Percentiles rank a stretch among this genome's conserved stretches.
Evolutionary conservation across 805 yeast species (phyloP).

Genomic region (Tetrapisispora phaffii): DNA sequence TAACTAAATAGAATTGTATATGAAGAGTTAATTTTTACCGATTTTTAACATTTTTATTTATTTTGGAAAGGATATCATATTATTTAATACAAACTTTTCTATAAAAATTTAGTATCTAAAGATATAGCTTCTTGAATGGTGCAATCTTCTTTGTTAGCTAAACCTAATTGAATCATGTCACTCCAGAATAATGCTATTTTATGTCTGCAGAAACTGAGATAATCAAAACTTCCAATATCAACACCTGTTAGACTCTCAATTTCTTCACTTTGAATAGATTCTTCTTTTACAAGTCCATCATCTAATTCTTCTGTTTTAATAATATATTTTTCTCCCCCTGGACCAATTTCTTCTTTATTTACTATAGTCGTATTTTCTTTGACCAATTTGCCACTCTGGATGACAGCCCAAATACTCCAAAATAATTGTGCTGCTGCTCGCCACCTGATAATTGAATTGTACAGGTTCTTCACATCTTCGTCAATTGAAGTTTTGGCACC

Average conservation of each 20-base stretch:
- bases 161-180: conserved; percentile 55
- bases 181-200: conserved; percentile 67
- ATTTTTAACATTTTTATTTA: not conserved
- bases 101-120: conserved; percentile 2
- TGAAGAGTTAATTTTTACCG: no score
- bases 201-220: conserved; percentile 62
- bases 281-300: conserved; percentile 17
- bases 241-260: conserved; percentile 24
- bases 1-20: no score
- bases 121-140: not conserved
- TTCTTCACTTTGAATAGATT: conserved; percentile 20
- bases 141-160: conserved; percentile 30
- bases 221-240: conserved; percentile 63
- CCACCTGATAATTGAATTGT: conserved; percentile 66
- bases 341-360: conserved; percentile 33
- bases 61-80: no score
- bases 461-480: conserved; percentile 40
- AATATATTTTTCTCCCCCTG: conserved; percentile 45
- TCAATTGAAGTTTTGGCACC: conserved; percentile 31
- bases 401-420: conserved; percentile 91
- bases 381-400: conserved; percentile 50
- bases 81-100: not conserved
- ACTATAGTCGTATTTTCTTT: not conserved
- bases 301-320: conserved; percentile 20
- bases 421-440: conserved; percentile 65